phyloP scores from a whole-genome alignment of 1,284 basidiomycete genomes.

The Earliella scabrosa region DNA sequence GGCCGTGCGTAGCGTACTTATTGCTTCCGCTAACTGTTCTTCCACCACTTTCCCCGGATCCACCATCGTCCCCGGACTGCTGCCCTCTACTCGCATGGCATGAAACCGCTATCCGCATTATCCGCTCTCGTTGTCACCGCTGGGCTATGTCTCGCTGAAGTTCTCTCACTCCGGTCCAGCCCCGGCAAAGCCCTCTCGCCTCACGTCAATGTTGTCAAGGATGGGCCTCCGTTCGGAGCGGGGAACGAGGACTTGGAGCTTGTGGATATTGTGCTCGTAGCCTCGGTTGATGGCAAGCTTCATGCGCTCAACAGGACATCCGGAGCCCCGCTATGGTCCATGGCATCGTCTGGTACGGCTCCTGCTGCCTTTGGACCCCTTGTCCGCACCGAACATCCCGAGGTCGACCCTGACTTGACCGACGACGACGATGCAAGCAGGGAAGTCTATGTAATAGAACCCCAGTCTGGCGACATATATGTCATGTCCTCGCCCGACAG shows the following conservation, averaged over 20 bases:
- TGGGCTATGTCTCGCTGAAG: slow-evolving; percentile 33
- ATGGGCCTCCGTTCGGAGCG: slow-evolving; percentile 7
- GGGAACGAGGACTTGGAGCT: slow-evolving; percentile 55
- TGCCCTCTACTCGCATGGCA: slow-evolving; percentile 28
- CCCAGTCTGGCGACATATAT: slow-evolving; percentile 89
- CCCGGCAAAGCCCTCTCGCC: slow-evolving; percentile 30
- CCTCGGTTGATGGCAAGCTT: slow-evolving; percentile 90
- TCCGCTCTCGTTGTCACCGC: slow-evolving; percentile 28
- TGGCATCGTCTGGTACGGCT: slow-evolving; percentile 59
- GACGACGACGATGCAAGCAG: slow-evolving; percentile 59
- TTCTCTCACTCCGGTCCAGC: slow-evolving; percentile 27
- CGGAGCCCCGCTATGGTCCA: slow-evolving; percentile 81
- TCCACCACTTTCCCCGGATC: background rate
- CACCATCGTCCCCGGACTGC: background rate
- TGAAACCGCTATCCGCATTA: slow-evolving; percentile 30
- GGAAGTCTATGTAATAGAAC: slow-evolving; percentile 90
- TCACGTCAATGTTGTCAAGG: slow-evolving; percentile 25
- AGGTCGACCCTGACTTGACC: slow-evolving; percentile 55
- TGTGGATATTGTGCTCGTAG: slow-evolving; percentile 80
- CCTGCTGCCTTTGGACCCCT: slow-evolving; percentile 69
- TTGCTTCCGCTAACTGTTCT: slow-evolving; percentile 1
- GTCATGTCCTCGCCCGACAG: slow-evolving; percentile 68
- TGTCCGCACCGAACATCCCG: slow-evolving; percentile 67
- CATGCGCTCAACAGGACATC: slow-evolving; percentile 85
- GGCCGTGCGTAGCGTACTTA: background rate